Percentiles rank a stretch among this genome's conserved stretches.
These are phyloP conservation scores for Delonix regia DNA, from an alignment of 306 rosid genomes.

Conservation along the genomic window DNA sequence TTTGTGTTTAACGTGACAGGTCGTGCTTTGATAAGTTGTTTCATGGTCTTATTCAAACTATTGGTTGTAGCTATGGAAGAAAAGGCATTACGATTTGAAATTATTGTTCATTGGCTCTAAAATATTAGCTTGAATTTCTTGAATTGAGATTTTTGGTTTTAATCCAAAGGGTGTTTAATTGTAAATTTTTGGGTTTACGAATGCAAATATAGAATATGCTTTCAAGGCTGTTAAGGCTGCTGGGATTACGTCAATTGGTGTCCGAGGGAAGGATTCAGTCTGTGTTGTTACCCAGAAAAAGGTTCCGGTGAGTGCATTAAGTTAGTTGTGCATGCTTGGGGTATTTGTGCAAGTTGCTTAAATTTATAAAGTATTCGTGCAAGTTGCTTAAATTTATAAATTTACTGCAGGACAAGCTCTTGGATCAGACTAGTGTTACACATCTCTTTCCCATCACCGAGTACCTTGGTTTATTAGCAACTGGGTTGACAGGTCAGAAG, in stretches of 20 bases:
- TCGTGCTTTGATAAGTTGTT: not conserved
- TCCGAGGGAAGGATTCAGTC: slow-evolving; percentile 71
- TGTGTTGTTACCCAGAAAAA: slow-evolving; percentile 63
- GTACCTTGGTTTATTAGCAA: slow-evolving; percentile 73
- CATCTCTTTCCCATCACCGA: slow-evolving; percentile 75
- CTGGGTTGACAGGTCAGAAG: slow-evolving; percentile 64
- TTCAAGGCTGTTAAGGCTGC: slow-evolving; percentile 76
- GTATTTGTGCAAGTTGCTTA: not conserved
- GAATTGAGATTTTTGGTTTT: not conserved
- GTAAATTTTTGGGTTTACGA: not conserved
- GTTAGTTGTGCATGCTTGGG: not conserved
- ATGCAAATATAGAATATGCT: slow-evolving; percentile 56
- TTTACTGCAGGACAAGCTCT: slow-evolving; percentile 61
- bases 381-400: not conserved
- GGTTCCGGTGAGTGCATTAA: slow-evolving; percentile 26
- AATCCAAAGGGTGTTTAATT: not conserved
- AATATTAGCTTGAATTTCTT: not conserved
- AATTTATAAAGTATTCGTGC: no score
- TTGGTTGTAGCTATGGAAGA: not conserved
- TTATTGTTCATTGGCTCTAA: not conserved
- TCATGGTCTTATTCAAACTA: not conserved
- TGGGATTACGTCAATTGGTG: slow-evolving; percentile 68
- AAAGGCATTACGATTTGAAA: not conserved
- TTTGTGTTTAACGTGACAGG: not conserved
- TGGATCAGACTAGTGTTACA: slow-evolving; percentile 72